Evolutionary conservation across 169 alveolate species (phyloP).

Genomic region (Pseudocohnilembus persalinus): DNA sequence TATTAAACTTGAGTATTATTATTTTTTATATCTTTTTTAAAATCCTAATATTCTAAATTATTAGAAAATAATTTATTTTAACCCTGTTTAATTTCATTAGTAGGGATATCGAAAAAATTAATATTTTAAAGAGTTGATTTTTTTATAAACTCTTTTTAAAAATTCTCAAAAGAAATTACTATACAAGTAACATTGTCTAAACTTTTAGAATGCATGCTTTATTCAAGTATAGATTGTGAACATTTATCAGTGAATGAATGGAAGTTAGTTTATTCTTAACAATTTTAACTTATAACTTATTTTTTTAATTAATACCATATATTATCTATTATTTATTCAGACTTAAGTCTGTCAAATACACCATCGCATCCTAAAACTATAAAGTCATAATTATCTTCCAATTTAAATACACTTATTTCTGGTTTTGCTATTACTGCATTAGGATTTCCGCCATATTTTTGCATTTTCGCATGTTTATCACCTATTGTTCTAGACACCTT

Average conservation of each 20-base stretch:
- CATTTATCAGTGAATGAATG: not conserved
- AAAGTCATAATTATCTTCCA: constrained; percentile 61
- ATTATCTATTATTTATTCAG: constrained; percentile 66
- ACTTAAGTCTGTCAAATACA: constrained; percentile 73
- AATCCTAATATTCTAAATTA: too few relatives aligned
- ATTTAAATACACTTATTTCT: constrained; percentile 66
- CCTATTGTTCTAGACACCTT: constrained; percentile 78
- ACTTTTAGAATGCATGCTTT: too few relatives aligned
- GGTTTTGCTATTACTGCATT: constrained; percentile 71
- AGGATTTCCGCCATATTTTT: constrained; percentile 77
- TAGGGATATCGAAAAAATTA: too few relatives aligned
- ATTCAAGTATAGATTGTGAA: not conserved
- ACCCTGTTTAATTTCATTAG: too few relatives aligned
- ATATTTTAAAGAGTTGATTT: too few relatives aligned
- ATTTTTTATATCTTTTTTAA: too few relatives aligned
- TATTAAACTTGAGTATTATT: too few relatives aligned
- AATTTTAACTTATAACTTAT: too few relatives aligned
- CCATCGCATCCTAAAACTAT: constrained; percentile 83
- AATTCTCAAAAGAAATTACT: not conserved
- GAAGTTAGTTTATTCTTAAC: not conserved
- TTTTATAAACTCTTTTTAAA: too few relatives aligned
- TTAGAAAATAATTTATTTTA: too few relatives aligned
- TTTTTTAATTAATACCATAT: constrained; percentile 48
- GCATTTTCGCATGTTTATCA: constrained; percentile 72
- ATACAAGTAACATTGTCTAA: not conserved